A percentile compares a stretch with the other conserved stretches of the same genome.
Conservation (phyloP, 75 land plant genomes). For the Sequoia sempervirens region DNA sequence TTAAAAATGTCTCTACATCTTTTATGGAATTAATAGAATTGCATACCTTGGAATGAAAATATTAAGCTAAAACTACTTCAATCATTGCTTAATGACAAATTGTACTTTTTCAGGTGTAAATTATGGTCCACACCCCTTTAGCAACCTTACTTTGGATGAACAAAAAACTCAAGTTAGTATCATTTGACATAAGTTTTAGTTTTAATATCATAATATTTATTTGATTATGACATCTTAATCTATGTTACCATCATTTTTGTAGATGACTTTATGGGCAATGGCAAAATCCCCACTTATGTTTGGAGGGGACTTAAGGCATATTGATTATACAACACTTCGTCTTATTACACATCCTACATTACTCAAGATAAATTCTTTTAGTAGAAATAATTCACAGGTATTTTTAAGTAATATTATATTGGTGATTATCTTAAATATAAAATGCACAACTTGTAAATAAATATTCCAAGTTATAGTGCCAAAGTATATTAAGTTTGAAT, state of each 20-base stretch:
- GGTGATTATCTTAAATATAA: neutral
- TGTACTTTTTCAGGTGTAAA: too few species aligned
- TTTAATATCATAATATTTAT: neutral
- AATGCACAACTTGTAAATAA: neutral
- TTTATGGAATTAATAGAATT: too few species aligned
- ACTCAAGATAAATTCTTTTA: slow-evolving; percentile 26
- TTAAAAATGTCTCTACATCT: too few species aligned
- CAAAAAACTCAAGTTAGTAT: slow-evolving; percentile 16
- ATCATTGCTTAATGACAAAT: neutral
- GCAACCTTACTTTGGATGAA: slow-evolving; percentile 19
- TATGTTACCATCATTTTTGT: neutral
- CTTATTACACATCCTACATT: slow-evolving; percentile 27
- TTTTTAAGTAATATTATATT: neutral
- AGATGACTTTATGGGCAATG: slow-evolving; percentile 46
- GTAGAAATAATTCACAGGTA: slow-evolving; percentile 27
- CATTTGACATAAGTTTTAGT: neutral
- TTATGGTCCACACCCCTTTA: slow-evolving; percentile 4
- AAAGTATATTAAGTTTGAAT: neutral
- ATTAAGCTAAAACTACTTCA: too few species aligned
- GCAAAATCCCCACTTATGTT: slow-evolving; percentile 33
- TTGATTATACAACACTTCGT: slow-evolving; percentile 14
- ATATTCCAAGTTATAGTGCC: neutral
- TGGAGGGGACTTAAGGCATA: slow-evolving; percentile 33
- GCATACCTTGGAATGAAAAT: too few species aligned
- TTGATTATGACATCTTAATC: neutral